phyloP scores from a whole-genome alignment of 2,329 filamentous ascomycete species.

The Sclerotiophoma versabilis region DNA sequence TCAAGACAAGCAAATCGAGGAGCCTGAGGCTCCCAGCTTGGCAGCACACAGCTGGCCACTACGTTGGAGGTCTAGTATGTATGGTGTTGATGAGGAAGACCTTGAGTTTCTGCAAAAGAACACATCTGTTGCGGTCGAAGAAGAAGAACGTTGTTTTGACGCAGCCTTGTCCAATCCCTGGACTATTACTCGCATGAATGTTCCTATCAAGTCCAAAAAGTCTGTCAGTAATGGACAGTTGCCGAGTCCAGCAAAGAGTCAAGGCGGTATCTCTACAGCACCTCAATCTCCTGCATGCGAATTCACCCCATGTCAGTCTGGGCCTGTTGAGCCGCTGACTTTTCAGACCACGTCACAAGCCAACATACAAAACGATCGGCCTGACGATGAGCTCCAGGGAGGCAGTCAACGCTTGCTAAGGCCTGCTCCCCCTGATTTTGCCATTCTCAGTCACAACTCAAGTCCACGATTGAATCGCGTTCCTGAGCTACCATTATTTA shows the following conservation, averaged over 20 bases:
- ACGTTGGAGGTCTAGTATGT: slow-evolving; percentile 50
- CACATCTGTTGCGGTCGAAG: slow-evolving; percentile 24
- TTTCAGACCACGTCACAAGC: slow-evolving; percentile 23
- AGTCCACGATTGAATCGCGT: background rate
- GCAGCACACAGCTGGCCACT: background rate
- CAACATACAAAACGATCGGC: background rate
- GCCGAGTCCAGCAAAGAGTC: slow-evolving; percentile 36
- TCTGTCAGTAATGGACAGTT: slow-evolving; percentile 26
- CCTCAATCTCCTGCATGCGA: slow-evolving; percentile 13
- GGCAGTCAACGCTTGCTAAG: slow-evolving; percentile 16
- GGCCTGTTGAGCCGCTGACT: slow-evolving; percentile 20
- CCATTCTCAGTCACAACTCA: background rate
- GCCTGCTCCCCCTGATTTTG: background rate
- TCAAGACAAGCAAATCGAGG: background rate
- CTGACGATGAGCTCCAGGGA: slow-evolving; percentile 15
- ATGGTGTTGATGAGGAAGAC: slow-evolving; percentile 48
- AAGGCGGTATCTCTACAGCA: background rate
- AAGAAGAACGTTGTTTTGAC: slow-evolving; percentile 42
- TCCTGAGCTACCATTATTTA: background rate
- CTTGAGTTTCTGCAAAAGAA: slow-evolving; percentile 31
- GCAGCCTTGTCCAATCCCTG: slow-evolving; percentile 56
- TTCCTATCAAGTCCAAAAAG: slow-evolving; percentile 30
- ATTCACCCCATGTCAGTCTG: slow-evolving; percentile 1
- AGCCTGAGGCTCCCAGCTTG: background rate
- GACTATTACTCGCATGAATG: slow-evolving; percentile 58